Conservation (phyloP, 306 rosid species). For the Lablab purpureus region DNA sequence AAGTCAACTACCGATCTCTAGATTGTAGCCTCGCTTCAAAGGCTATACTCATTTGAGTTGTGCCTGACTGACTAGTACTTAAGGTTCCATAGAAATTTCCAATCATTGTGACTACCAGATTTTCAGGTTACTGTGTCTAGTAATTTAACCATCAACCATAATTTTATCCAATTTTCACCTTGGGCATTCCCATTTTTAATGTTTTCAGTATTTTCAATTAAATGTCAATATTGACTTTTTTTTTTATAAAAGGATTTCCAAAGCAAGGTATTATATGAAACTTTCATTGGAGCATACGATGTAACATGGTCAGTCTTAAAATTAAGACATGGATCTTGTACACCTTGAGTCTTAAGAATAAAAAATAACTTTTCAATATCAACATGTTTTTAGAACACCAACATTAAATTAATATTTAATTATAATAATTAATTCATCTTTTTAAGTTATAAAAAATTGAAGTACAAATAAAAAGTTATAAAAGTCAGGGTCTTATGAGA, state of each 20-base stretch:
- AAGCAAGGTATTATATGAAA: too few relatives aligned
- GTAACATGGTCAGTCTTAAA: too few relatives aligned
- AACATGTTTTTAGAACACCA: too few relatives aligned
- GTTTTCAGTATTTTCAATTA: constrained; percentile 9
- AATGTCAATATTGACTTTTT: not conserved
- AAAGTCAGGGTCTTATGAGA: too few relatives aligned
- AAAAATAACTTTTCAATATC: too few relatives aligned
- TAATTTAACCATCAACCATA: constrained; percentile 16
- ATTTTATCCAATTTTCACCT: constrained; percentile 23
- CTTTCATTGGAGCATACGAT: too few relatives aligned
- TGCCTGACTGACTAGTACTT: constrained; percentile 6
- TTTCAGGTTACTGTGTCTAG: not conserved
- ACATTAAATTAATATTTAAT: too few relatives aligned
- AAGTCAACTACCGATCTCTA: constrained; percentile 20
- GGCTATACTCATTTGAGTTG: constrained; percentile 4
- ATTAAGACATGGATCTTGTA: too few relatives aligned
- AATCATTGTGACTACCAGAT: constrained; percentile 18
- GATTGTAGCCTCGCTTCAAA: not conserved
- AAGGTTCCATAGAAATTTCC: constrained; percentile 7
- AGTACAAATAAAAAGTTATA: too few relatives aligned
- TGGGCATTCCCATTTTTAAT: not conserved
- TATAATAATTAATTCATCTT: too few relatives aligned
- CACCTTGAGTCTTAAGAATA: too few relatives aligned
- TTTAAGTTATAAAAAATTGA: too few relatives aligned
- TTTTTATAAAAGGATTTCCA: not conserved